Evolutionary conservation across 2,329 filamentous ascomycete genomes (phyloP).

Genomic region (Alternaria sp.): DNA sequence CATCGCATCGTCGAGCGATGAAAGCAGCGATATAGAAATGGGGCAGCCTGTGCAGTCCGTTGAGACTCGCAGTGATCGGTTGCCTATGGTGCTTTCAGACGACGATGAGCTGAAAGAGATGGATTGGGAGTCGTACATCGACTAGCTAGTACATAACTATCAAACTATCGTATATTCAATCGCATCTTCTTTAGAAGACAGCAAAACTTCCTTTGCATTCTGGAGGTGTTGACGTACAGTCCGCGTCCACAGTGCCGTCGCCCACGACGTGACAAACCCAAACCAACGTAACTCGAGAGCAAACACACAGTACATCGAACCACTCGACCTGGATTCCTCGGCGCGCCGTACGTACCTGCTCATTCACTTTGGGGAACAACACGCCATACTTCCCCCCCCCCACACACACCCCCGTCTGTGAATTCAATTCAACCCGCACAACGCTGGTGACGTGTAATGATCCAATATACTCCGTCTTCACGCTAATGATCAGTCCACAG

Average conservation of each 20-base stretch:
- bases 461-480: no score
- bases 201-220: neutral
- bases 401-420: no score
- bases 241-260: neutral
- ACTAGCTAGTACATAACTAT: neutral
- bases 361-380: neutral
- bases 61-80: neutral
- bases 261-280: neutral
- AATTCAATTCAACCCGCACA: neutral
- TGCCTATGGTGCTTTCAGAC: slow-evolving; percentile 2
- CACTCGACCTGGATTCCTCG: neutral
- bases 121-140: slow-evolving; percentile 21
- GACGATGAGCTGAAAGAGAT: slow-evolving; percentile 19
- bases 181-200: neutral
- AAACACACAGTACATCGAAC: neutral
- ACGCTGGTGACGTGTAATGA: neutral
- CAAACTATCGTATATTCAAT: no score
- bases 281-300: neutral
- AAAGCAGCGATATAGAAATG: neutral
- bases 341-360: neutral
- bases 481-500: neutral
- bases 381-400: neutral
- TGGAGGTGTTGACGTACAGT: neutral
- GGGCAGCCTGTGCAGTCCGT: slow-evolving; percentile 5
- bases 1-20: neutral